Base-by-base conservation (phyloP, 2,329 filamentous ascomycete species). In the Botryotinia narcissicola region DNA sequence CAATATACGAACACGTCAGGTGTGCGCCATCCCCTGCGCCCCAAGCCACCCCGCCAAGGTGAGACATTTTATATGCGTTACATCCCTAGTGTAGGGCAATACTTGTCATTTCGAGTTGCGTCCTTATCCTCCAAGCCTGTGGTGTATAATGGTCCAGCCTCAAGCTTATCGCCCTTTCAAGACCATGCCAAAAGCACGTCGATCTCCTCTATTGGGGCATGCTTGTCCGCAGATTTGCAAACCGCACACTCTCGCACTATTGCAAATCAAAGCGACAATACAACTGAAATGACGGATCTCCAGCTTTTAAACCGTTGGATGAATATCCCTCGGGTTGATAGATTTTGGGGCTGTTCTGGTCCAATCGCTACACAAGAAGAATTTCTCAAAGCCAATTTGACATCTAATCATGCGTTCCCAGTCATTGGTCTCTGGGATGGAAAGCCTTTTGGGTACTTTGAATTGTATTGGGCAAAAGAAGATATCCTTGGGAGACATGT, bases 381-480 rank as follows among this genome's bases (percentile, higher is more conserved):
- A 2, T 97, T 97, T 75, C 85, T 99, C 5, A 84, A 87, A 32
- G 85, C 84, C 3, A 90, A 87, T 0, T 83, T 98, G 18, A 86
- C 86, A 20, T 90, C 87, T 32, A 86, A 87, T 29, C 92, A 98
- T 82, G 94, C 91, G 14, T 97, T 98, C 82, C 96, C 96, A 0
- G 94, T 91, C 0, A 95, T 98, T 75, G 96, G 93, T 0, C 91
- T 94, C 81, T 99, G 95, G 93, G 94, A 98, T 78, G 95, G 94
- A 18, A 92, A 95, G 74, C 95, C 95, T 0, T 99, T 98, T 83
- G 96, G 94, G 0, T 99, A 97, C 81, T 98, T 99, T 81, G 96
- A 99, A 84, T 88, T 99, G 48, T 99, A 99, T 84, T 99, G 96
- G 95, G 94, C 96, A 5, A 97, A 97, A 80, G 96, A 99, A 81